phyloP scores from a whole-genome alignment of 1,284 basidiomycete genomes.

The Trichosporon asahii region DNA sequence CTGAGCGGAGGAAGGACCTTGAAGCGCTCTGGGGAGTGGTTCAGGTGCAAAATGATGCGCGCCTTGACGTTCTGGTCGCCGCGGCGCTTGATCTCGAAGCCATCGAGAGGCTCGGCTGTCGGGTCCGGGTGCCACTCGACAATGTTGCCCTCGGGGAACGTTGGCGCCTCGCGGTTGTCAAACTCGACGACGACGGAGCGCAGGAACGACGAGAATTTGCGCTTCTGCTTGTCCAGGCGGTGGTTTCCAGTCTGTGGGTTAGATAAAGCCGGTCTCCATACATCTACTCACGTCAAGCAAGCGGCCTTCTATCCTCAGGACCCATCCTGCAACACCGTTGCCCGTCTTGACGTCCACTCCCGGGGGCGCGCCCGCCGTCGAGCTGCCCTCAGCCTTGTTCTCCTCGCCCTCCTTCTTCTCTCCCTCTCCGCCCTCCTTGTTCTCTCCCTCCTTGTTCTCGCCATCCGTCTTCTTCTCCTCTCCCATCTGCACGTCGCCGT shows the following conservation, averaged over 20 bases:
- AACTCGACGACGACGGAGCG: slow-evolving; percentile 82
- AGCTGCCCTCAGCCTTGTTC: slow-evolving; percentile 1
- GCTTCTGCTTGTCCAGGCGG: slow-evolving; percentile 66
- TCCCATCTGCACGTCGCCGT: not conserved
- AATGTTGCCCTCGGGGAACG: slow-evolving; percentile 67
- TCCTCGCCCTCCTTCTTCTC: slow-evolving; percentile 11
- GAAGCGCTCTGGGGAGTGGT: slow-evolving; percentile 82
- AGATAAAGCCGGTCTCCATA: not conserved
- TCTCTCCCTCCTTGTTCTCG: slow-evolving; percentile 15
- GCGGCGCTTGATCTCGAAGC: slow-evolving; percentile 80
- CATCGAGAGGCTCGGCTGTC: slow-evolving; percentile 68
- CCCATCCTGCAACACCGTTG: slow-evolving; percentile 85
- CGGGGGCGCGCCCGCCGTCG: not conserved
- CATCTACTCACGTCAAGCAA: slow-evolving; percentile 58
- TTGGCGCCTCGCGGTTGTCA: slow-evolving; percentile 68
- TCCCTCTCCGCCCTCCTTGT: slow-evolving; percentile 9
- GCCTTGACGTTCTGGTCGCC: slow-evolving; percentile 75
- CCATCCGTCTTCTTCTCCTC: slow-evolving; percentile 13
- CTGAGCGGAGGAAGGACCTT: slow-evolving; percentile 76
- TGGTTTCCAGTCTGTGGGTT: slow-evolving; percentile 53
- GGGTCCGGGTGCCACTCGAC: slow-evolving; percentile 57
- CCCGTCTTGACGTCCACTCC: slow-evolving; percentile 59
- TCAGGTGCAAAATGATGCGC: slow-evolving; percentile 74
- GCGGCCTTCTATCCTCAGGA: slow-evolving; percentile 81
- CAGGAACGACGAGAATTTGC: slow-evolving; percentile 83